Evolutionary conservation across 2,329 filamentous ascomycete species (phyloP), one percentile per base, ranked within the genome.

Genomic region (Pestalotiopsis sp.): DNA sequence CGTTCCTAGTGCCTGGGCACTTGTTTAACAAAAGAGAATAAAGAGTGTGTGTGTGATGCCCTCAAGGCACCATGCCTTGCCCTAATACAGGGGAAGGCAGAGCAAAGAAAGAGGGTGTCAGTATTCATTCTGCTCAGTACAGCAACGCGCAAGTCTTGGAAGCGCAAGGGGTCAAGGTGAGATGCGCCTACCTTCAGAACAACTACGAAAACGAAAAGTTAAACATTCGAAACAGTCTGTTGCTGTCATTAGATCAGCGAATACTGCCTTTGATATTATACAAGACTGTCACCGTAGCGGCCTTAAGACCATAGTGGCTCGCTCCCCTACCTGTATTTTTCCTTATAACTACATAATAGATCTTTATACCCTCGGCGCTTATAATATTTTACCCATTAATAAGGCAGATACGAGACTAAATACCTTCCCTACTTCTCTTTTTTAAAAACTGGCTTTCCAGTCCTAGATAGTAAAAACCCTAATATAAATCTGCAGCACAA

Each of bases 181-280:
- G 58, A 30, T 17, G 20, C 20, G 55, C 11, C 24, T 22, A 22
- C 20, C 30, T 11, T n/a, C 9, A 39, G 13, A 9, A 30, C 1
- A 22, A 20, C 4, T 11, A 1, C 11, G 20, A 9, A 13, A 22
- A 1, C 11, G 20, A 9, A 13, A 20, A 4, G n/a, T 13, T 57
- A 26, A 57, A 11, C 3, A 22, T 20, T 26, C n/a, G 39, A 35
- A 9, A 35, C 57, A 68, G 75, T 74, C 77, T 2, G 78, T 77
- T 14, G 59, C 76, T 9, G 70, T 81, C 6, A 73, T 81, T 40
- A 81, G 81, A 14, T 79, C 81, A 2, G 79, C 78, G 17, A 82
- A 82, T 67, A 80, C 78, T 1, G 81, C 78, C 5, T 83, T 83
- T 60, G 80, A 83, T 71, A 71, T 81, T 1, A 69, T 79, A 44